Percentiles rank a stretch among this genome's conserved stretches.
These are phyloP conservation scores for Ramaria rubella DNA, from an alignment of 768 basidiomycete genomes.

Conservation along the genomic window DNA sequence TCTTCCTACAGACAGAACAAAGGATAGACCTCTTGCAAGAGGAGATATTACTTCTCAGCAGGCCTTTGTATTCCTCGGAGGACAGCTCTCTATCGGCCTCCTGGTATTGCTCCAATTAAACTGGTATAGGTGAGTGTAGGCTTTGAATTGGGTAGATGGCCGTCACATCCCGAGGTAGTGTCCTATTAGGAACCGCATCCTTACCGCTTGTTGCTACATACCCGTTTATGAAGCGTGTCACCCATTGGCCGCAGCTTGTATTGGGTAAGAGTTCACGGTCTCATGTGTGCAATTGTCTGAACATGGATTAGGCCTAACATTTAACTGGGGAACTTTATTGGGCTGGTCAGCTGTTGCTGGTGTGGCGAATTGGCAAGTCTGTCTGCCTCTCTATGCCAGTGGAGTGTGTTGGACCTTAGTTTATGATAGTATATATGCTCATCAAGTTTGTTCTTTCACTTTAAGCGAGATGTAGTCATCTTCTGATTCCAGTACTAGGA, in stretches of 20 bases:
- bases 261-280: constrained; percentile 52
- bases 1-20: constrained; percentile 65
- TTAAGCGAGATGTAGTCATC: not conserved
- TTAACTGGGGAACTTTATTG: constrained; percentile 95
- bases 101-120: constrained; percentile 87
- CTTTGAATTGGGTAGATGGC: not conserved
- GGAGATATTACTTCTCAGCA: constrained; percentile 72
- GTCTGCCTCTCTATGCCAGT: constrained; percentile 83
- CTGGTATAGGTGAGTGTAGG: constrained; percentile 75
- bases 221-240: constrained; percentile 95
- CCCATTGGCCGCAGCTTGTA: constrained; percentile 94
- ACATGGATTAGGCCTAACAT: constrained; percentile 68
- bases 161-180: constrained; percentile 39
- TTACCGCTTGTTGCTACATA: constrained; percentile 83
- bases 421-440: constrained; percentile 97
- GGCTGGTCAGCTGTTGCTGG: constrained; percentile 95
- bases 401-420: constrained; percentile 91
- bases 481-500: constrained; percentile 50
- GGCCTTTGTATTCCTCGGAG: constrained; percentile 74
- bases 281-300: constrained; percentile 2
- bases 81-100: constrained; percentile 76
- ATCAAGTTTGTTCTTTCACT: constrained; percentile 53
- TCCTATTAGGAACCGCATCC: constrained; percentile 86
- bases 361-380: constrained; percentile 70
- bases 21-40: constrained; percentile 76